phyloP scores from a whole-genome alignment of 495 filamentous ascomycete genomes.

The Choiromyces venosus region DNA sequence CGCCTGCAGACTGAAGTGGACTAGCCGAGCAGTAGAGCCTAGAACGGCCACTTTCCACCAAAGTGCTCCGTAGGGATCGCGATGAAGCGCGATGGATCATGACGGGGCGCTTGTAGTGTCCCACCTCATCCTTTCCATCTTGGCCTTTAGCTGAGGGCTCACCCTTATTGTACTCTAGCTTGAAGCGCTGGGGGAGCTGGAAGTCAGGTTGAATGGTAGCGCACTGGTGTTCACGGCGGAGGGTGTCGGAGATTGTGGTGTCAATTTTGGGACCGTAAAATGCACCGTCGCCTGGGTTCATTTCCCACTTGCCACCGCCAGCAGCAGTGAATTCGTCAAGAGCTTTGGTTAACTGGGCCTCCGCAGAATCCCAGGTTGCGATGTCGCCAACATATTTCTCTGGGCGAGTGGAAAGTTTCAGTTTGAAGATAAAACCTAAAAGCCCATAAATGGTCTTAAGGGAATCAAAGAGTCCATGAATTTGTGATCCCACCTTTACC shows the following conservation, averaged over 20 bases:
- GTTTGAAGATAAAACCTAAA: slow-evolving; percentile 90
- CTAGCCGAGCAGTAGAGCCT: too few relatives aligned
- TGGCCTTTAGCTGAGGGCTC: slow-evolving; percentile 48
- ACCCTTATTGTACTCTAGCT: slow-evolving; percentile 72
- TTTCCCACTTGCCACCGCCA: slow-evolving; percentile 69
- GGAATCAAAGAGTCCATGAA: slow-evolving; percentile 84
- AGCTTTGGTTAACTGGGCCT: slow-evolving; percentile 67
- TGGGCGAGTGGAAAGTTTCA: slow-evolving; percentile 90
- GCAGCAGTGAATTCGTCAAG: slow-evolving; percentile 64
- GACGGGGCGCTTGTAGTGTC: slow-evolving; percentile 80
- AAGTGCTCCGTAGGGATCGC: slow-evolving; percentile 93
- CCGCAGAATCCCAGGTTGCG: slow-evolving; percentile 84
- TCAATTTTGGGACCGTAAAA: slow-evolving; percentile 98
- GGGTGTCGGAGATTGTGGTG: slow-evolving; percentile 76
- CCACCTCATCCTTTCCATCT: slow-evolving; percentile 45
- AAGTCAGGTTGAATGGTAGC: slow-evolving; percentile 98
- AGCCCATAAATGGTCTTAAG: slow-evolving; percentile 75
- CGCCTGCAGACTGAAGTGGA: too few relatives aligned
- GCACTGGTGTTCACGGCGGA: slow-evolving; percentile 76
- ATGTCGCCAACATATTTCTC: slow-evolving; percentile 84
- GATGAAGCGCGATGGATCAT: slow-evolving; percentile 97
- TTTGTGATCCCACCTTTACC: slow-evolving; percentile 62
- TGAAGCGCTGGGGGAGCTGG: slow-evolving; percentile 78
- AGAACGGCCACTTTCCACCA: slow-evolving; percentile 96
- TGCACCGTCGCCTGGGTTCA: slow-evolving; percentile 90